Conservation (phyloP, 805 yeast genomes). For the Babjeviella inositovora region DNA sequence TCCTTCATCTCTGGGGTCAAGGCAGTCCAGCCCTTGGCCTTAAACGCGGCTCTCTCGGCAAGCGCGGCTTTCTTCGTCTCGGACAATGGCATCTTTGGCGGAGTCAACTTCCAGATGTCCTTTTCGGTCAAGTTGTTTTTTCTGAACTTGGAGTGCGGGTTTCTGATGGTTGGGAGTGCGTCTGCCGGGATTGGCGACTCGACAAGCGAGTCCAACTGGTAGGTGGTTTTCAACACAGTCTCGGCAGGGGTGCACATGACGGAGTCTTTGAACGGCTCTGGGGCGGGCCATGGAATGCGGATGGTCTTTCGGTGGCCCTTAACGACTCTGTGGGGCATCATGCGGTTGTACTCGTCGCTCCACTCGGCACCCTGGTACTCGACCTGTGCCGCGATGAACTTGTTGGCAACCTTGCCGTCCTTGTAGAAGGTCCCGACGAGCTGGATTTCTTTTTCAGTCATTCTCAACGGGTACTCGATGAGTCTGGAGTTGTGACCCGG, state of each 20-base stretch:
- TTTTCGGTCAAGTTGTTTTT: conserved; percentile 45
- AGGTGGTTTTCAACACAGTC: conserved; percentile 55
- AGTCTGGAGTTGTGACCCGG: conserved; percentile 60
- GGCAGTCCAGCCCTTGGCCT: conserved; percentile 20
- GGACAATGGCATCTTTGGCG: conserved; percentile 69
- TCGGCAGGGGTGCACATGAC: conserved; percentile 38
- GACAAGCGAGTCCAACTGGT: conserved; percentile 50
- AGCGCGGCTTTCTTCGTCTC: conserved; percentile 44
- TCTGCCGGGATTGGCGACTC: conserved; percentile 54
- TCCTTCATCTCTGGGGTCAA: conserved; percentile 24
- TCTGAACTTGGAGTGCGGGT: conserved; percentile 55
- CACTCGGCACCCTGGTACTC: conserved; percentile 54
- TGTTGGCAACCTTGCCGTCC: conserved; percentile 38
- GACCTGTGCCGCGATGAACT: conserved; percentile 66
- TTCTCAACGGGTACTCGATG: conserved; percentile 48
- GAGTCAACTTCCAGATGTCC: conserved; percentile 44
- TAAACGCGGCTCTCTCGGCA: conserved; percentile 31
- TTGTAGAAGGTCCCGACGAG: conserved; percentile 67
- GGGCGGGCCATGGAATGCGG: conserved; percentile 85
- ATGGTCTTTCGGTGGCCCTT: conserved; percentile 50
- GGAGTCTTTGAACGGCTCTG: conserved; percentile 40
- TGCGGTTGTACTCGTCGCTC: conserved; percentile 55
- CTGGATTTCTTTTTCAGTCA: conserved; percentile 44
- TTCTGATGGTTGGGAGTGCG: conserved; percentile 55
- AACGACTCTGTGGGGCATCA: conserved; percentile 69